Evolutionary conservation across 2,329 filamentous ascomycete species (phyloP).

Genomic region (Apiospora arundinis): DNA sequence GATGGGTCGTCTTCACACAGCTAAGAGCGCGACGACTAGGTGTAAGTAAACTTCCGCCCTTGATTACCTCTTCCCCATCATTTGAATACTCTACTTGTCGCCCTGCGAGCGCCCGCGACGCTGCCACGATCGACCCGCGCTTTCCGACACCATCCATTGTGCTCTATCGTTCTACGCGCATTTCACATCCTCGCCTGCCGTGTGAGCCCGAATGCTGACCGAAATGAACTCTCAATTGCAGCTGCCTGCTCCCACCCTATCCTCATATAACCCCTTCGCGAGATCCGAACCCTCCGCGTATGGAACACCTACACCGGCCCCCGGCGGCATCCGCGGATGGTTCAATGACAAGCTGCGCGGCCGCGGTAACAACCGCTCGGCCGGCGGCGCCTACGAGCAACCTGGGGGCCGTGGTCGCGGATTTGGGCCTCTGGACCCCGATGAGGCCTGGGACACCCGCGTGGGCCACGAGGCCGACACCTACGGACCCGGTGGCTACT

Average conservation of each 20-base stretch:
- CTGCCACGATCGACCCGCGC: background rate
- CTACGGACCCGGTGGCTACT: constrained; percentile 67
- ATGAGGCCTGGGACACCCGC: constrained; percentile 85
- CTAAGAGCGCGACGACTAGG: constrained; percentile 76
- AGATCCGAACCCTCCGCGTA: constrained; percentile 52
- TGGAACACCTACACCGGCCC: constrained; percentile 59
- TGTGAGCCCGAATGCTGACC: background rate
- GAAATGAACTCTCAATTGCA: constrained; percentile 34
- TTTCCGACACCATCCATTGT: background rate
- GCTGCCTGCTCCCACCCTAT: constrained; percentile 73
- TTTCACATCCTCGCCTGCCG: background rate
- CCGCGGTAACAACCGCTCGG: constrained; percentile 69
- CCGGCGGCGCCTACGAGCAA: constrained; percentile 74
- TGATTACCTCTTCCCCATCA: background rate
- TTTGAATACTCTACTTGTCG: background rate
- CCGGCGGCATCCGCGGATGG: constrained; percentile 74
- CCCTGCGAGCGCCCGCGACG: background rate
- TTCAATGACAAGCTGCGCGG: constrained; percentile 70
- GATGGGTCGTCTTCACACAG: constrained; percentile 75
- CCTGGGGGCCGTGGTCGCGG: constrained; percentile 57
- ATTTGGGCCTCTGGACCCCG: constrained; percentile 76
- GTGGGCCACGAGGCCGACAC: constrained; percentile 76
- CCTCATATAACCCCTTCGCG: constrained; percentile 75
- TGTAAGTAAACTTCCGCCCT: constrained; percentile 48
- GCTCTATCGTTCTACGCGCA: background rate